These are phyloP conservation scores for Aspergillus versicolor DNA, from an alignment of 2,329 filamentous ascomycete genomes.

Conservation along the genomic window DNA sequence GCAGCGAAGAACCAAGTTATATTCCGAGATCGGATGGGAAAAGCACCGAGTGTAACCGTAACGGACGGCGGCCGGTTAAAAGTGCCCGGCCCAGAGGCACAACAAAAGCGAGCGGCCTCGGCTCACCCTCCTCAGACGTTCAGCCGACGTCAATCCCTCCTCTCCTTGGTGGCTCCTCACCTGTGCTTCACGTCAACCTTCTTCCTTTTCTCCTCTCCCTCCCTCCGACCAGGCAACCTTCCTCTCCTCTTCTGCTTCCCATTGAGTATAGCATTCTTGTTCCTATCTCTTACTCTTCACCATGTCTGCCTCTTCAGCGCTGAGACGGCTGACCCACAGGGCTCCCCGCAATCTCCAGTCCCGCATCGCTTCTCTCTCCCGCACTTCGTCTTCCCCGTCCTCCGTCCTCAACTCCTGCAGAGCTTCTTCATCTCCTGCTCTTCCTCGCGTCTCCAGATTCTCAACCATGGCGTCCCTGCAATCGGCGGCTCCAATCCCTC, in stretches of 20 bases:
- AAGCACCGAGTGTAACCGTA: constrained; percentile 3
- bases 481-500: constrained; percentile 36
- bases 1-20: not conserved
- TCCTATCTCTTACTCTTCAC: constrained; percentile 12
- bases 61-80: not conserved
- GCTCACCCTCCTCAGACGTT: not conserved
- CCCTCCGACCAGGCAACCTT: constrained; percentile 22
- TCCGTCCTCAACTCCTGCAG: constrained; percentile 17
- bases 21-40: constrained; percentile 9
- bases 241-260: constrained; percentile 15
- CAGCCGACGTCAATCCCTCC: not conserved
- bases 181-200: not conserved
- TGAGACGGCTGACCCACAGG: constrained; percentile 44
- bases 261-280: constrained; percentile 20
- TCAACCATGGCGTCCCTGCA: constrained; percentile 45
- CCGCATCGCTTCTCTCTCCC: constrained; percentile 45
- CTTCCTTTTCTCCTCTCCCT: constrained; percentile 4
- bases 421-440: constrained; percentile 13
- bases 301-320: constrained; percentile 43
- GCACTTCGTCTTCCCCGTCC: constrained; percentile 27
- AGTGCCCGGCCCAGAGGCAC: constrained; percentile 5
- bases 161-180: too few relatives aligned
- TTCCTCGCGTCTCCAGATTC: constrained; percentile 34
- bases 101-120: constrained; percentile 12
- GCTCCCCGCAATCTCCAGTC: constrained; percentile 46